Conservation (phyloP, 2,329 filamentous ascomycete species). For the Sphaceloma murrayae region DNA sequence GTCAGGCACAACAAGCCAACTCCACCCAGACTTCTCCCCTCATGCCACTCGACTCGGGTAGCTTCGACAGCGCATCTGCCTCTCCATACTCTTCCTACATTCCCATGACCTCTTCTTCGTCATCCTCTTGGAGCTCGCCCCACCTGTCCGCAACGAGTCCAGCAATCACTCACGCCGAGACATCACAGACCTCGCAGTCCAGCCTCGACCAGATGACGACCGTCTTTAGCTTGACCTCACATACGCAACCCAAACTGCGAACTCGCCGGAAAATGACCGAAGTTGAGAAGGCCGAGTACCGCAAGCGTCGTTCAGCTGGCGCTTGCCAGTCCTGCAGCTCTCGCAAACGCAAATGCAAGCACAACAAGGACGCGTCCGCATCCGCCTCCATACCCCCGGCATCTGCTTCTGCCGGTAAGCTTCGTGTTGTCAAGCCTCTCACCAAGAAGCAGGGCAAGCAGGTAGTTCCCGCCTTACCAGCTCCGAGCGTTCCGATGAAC, state of each 20-base stretch:
- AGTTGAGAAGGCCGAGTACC: conserved; percentile 31
- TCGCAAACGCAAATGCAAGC: conserved; percentile 28
- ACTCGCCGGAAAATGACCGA: conserved; percentile 32
- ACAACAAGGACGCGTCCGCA: no score
- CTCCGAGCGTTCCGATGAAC: no score
- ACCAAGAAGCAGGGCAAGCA: conserved; percentile 11
- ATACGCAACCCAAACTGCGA: conserved; percentile 28
- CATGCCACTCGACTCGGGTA: conserved; percentile 15
- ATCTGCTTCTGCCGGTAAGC: background rate
- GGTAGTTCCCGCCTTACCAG: no score
- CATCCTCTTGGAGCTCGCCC: conserved; percentile 27
- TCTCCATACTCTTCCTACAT: conserved; percentile 18
- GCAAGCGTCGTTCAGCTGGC: conserved; percentile 30
- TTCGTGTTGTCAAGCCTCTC: conserved; percentile 7
- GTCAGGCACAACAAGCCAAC: conserved; percentile 24
- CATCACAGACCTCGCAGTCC: no score
- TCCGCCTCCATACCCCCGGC: background rate
- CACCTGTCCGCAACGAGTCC: conserved; percentile 26
- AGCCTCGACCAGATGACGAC: conserved; percentile 32
- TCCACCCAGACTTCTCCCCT: conserved; percentile 19
- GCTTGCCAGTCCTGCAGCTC: conserved; percentile 31
- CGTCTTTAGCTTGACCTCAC: conserved; percentile 30
- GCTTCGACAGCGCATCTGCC: conserved; percentile 16
- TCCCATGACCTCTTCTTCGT: conserved; percentile 26
- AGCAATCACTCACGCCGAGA: conserved; percentile 25